Evolutionary conservation across 2,329 filamentous ascomycete species (phyloP).

Genomic region (Orbilia ellipsospora): DNA sequence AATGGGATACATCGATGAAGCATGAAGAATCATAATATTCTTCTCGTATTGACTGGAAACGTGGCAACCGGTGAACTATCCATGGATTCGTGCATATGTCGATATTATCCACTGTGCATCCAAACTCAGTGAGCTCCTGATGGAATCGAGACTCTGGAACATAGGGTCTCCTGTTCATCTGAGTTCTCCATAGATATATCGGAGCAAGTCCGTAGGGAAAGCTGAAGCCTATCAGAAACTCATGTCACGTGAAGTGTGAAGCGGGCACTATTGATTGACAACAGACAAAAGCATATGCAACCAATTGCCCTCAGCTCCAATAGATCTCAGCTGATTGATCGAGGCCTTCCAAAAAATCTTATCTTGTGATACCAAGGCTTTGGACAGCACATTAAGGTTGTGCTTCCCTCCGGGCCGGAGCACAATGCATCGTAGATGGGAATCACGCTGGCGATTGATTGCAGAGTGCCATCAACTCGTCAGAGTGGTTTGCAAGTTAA

Average conservation of each 20-base stretch:
- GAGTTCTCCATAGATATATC: constrained; percentile 3
- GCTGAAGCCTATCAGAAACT: neutral
- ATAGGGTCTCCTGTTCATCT: constrained; percentile 1
- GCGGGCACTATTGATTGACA: constrained; percentile 13
- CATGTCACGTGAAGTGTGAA: constrained; percentile 25
- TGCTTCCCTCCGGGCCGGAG: constrained; percentile 27
- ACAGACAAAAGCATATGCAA: neutral
- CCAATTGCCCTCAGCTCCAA: constrained; percentile 15
- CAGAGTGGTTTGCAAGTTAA: constrained; percentile 8
- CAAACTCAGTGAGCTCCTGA: constrained; percentile 28
- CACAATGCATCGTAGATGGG: constrained; percentile 22
- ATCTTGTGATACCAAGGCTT: constrained; percentile 18
- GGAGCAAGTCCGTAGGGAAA: constrained; percentile 15
- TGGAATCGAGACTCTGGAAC: neutral
- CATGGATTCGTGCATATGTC: constrained; percentile 14
- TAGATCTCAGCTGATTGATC: constrained; percentile 25
- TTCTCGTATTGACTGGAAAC: constrained; percentile 4
- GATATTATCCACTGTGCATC: constrained; percentile 19
- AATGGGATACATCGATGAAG: neutral
- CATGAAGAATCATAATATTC: neutral
- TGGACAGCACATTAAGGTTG: constrained; percentile 31
- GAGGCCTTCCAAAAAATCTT: constrained; percentile 4
- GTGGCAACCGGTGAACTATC: constrained; percentile 28
- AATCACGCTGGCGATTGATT: constrained; percentile 3
- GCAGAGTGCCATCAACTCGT: neutral